Percentiles rank a stretch among this genome's conserved stretches.
These are phyloP conservation scores for Eutypella sp. DNA, from an alignment of 2,329 filamentous ascomycete genomes.

Conservation along the genomic window DNA sequence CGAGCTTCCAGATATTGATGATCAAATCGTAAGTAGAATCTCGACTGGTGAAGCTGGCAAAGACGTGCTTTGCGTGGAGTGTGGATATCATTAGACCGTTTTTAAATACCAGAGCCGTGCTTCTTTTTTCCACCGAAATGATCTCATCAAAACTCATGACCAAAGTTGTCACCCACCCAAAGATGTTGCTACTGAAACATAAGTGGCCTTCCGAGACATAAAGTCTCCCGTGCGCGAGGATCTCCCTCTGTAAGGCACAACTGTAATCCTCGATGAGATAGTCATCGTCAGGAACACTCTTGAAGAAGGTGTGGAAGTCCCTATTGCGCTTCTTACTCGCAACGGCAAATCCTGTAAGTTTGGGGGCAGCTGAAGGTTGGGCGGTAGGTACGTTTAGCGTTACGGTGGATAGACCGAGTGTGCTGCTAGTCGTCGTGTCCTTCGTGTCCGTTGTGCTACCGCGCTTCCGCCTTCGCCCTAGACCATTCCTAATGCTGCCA, in stretches of 20 bases:
- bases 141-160: constrained; percentile 99
- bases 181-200: constrained; percentile 98
- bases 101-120: constrained; percentile 89
- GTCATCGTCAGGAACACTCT: constrained; percentile 95
- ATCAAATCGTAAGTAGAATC: constrained; percentile 97
- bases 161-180: constrained; percentile 95
- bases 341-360: constrained; percentile 90
- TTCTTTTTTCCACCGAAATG: constrained; percentile 94
- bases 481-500: constrained; percentile 62
- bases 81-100: constrained; percentile 98
- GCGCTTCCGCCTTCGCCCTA: constrained; percentile 63
- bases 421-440: constrained; percentile 50
- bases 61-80: constrained; percentile 89
- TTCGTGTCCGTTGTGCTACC: constrained; percentile 72
- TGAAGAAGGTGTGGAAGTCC: constrained; percentile 90
- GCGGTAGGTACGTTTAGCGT: constrained; percentile 67
- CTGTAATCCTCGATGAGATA: constrained; percentile 98
- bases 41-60: constrained; percentile 89
- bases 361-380: constrained; percentile 59
- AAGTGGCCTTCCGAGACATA: constrained; percentile 97
- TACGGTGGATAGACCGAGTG: constrained; percentile 67
- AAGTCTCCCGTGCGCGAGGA: constrained; percentile 84
- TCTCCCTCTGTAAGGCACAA: constrained; percentile 91
- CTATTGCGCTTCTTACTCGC: constrained; percentile 94
- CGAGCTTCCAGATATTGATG: constrained; percentile 97